phyloP scores from a whole-genome alignment of 176 grass and related monocot species.

The Musa acuminata region DNA sequence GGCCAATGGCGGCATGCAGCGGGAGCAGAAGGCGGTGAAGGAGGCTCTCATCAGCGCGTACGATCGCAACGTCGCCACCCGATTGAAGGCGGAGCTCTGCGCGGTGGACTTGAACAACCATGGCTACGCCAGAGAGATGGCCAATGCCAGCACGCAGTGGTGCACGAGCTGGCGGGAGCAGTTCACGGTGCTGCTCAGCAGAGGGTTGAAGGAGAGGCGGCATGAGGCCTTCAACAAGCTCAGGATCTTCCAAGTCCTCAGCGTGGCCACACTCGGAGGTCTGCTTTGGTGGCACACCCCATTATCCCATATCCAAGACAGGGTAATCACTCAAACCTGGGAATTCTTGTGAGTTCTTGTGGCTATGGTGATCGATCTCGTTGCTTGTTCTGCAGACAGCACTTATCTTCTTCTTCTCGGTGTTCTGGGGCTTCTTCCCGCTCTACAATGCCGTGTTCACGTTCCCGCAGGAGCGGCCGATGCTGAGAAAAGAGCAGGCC shows the following conservation, averaged over 20 bases:
- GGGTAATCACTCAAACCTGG: slow-evolving; percentile 6
- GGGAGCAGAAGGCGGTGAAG: slow-evolving; percentile 50
- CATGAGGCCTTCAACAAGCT: slow-evolving; percentile 98
- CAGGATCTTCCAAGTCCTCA: slow-evolving; percentile 89
- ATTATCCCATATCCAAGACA: slow-evolving; percentile 63
- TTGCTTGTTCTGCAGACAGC: slow-evolving; percentile 30
- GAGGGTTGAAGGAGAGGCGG: slow-evolving; percentile 73
- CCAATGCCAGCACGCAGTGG: slow-evolving; percentile 32
- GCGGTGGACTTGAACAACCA: slow-evolving; percentile 14
- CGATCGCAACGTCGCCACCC: slow-evolving; percentile 54
- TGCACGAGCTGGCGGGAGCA: slow-evolving; percentile 75
- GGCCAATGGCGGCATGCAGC: slow-evolving; percentile 13
- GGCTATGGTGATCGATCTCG: no score
- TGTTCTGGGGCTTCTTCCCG: slow-evolving; percentile 99
- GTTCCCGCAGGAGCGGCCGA: slow-evolving; percentile 74
- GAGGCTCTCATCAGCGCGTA: slow-evolving; percentile 45
- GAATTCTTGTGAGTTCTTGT: no score
- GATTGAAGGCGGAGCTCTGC: slow-evolving; percentile 71
- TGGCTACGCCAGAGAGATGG: slow-evolving; percentile 16
- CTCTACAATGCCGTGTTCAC: slow-evolving; percentile 97
- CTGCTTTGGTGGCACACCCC: slow-evolving; percentile 96
- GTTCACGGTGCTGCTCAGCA: slow-evolving; percentile 61
- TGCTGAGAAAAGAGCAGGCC: slow-evolving; percentile 64
- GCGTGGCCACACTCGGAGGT: slow-evolving; percentile 63
- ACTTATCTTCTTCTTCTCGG: slow-evolving; percentile 93